Conservation (phyloP, 2,329 filamentous ascomycete genomes). For the Botrytis paeoniae region DNA sequence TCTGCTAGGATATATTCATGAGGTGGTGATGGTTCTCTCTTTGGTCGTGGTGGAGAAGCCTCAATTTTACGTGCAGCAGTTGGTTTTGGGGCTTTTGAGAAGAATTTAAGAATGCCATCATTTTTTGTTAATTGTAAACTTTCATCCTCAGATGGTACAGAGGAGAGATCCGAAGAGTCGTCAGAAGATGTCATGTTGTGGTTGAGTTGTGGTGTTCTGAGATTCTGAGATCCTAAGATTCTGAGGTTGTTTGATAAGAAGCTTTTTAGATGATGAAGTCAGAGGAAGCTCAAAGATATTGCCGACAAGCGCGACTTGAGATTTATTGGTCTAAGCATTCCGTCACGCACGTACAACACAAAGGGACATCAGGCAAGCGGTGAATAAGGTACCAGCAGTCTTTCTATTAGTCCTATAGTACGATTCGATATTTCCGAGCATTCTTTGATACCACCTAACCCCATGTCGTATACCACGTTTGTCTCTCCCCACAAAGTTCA, state of each 20-base stretch:
- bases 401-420: conserved; percentile 19
- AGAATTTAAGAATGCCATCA: conserved; percentile 65
- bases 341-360: conserved; percentile 23
- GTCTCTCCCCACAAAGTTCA: conserved; percentile 7
- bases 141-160: conserved; percentile 54
- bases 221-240: conserved; percentile 22
- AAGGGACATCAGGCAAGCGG: conserved; percentile 14
- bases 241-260: conserved; percentile 17
- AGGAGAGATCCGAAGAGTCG: conserved; percentile 62
- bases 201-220: conserved; percentile 22
- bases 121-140: conserved; percentile 51
- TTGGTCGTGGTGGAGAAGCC: conserved; percentile 63
- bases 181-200: conserved; percentile 47
- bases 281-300: conserved; percentile 27
- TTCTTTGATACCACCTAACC: conserved; percentile 12
- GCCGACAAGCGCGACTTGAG: conserved; percentile 28
- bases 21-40: conserved; percentile 81
- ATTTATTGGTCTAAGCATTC: conserved; percentile 23
- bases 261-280: conserved; percentile 25
- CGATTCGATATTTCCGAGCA: conserved; percentile 18
- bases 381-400: conserved; percentile 10
- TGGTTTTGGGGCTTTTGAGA: conserved; percentile 51
- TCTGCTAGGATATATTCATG: conserved; percentile 89
- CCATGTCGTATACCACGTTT: conserved; percentile 10
- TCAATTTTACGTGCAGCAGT: conserved; percentile 51